Conservation (phyloP, 1,139 yeast species). For the Debaryomycetaceae sp. region DNA sequence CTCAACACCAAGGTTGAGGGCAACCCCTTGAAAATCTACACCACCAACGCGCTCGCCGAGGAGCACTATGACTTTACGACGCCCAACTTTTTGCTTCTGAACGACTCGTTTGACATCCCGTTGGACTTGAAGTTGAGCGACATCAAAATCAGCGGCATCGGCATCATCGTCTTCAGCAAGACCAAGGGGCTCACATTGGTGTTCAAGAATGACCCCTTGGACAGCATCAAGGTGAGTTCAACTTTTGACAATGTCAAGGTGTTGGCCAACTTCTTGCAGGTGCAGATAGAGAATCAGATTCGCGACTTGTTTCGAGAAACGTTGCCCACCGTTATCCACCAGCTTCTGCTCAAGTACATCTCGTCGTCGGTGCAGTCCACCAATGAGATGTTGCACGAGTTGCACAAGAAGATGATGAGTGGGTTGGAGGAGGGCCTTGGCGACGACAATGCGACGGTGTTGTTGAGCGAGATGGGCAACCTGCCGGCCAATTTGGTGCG, state of each 20-base stretch:
- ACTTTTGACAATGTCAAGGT: constrained; percentile 84
- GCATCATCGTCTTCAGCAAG: constrained; percentile 77
- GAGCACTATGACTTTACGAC: constrained; percentile 45
- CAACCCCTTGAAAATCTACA: constrained; percentile 70
- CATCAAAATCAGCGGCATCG: constrained; percentile 72
- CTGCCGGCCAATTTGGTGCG: constrained; percentile 53
- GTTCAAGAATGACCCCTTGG: constrained; percentile 84
- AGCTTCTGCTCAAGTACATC: constrained; percentile 65
- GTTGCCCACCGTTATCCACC: constrained; percentile 75
- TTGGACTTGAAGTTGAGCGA: constrained; percentile 71
- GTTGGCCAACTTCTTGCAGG: constrained; percentile 73
- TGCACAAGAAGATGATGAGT: constrained; percentile 25
- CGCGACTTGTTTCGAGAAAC: constrained; percentile 79
- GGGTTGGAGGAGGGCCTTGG: constrained; percentile 23
- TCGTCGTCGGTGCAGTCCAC: constrained; percentile 33
- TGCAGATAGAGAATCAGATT: constrained; percentile 77
- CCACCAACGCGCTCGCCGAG: constrained; percentile 42
- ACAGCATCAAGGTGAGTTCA: constrained; percentile 74
- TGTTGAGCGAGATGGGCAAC: constrained; percentile 12
- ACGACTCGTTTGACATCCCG: constrained; percentile 72
- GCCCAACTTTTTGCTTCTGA: constrained; percentile 65
- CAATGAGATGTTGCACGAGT: constrained; percentile 29
- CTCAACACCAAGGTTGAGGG: constrained; percentile 83
- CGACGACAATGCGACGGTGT: constrained; percentile 21
- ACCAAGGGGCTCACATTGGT: constrained; percentile 82